phyloP scores from a whole-genome alignment of 805 yeast genomes.

The Metschnikowia gruessii region DNA sequence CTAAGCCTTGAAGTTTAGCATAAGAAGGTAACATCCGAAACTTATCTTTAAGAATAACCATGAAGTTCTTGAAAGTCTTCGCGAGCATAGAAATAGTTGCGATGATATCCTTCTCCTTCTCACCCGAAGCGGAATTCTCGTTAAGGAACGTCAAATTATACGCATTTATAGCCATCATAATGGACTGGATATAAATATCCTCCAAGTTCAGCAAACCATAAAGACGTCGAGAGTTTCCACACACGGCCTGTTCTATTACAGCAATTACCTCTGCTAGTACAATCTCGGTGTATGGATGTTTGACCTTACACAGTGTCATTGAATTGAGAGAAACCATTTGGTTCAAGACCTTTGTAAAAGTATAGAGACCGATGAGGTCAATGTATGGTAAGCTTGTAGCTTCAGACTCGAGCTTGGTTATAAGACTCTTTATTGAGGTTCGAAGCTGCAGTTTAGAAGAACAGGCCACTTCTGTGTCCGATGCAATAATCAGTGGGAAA shows the following conservation, averaged over 20 bases:
- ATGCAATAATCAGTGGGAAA: constrained; percentile 28
- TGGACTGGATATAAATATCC: neutral
- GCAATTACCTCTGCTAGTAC: neutral
- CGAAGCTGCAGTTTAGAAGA: neutral
- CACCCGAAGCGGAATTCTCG: too few relatives aligned
- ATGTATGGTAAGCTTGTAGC: neutral
- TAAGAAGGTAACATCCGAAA: too few relatives aligned
- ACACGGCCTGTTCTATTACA: neutral
- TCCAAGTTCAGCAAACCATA: neutral
- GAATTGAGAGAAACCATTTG: neutral
- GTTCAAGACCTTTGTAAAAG: neutral
- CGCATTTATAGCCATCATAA: constrained; percentile 2
- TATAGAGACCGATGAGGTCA: neutral
- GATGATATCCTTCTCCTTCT: too few relatives aligned
- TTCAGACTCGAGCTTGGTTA: neutral
- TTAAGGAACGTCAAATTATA: neutral
- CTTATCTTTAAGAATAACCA: too few relatives aligned
- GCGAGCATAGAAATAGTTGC: too few relatives aligned
- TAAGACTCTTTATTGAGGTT: neutral
- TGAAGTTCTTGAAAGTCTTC: too few relatives aligned
- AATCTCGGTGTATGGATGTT: neutral
- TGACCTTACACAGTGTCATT: neutral
- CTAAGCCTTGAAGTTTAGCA: too few relatives aligned
- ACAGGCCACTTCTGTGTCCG: neutral
- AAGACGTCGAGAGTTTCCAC: neutral